A percentile compares a stretch with the other conserved stretches of the same genome.
phyloP scores from a whole-genome alignment of 495 filamentous ascomycete genomes.

The Halenospora varia region DNA sequence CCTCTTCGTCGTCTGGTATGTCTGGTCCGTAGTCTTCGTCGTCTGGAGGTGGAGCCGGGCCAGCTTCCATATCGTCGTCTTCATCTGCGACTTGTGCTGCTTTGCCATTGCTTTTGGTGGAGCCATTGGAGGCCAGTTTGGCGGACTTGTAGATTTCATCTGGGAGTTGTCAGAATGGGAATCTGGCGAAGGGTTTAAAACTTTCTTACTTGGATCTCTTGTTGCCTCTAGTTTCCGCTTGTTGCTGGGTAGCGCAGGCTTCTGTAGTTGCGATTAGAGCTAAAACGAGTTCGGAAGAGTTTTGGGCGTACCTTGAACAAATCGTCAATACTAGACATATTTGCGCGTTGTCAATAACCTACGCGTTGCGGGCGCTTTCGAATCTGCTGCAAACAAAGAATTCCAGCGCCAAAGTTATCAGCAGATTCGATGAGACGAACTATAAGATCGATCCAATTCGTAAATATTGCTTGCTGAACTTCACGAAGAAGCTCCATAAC shows the following conservation, averaged over 20 bases:
- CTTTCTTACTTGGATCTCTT: slow-evolving; percentile 62
- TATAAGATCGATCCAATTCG: neutral
- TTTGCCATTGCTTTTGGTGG: slow-evolving; percentile 58
- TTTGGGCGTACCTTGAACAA: slow-evolving; percentile 67
- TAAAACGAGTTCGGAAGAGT: neutral
- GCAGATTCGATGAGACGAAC: too few relatives aligned
- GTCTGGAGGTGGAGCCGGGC: slow-evolving; percentile 61
- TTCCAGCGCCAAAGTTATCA: too few relatives aligned
- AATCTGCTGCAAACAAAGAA: neutral
- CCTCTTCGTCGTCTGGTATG: slow-evolving; percentile 77
- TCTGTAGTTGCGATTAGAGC: slow-evolving; percentile 34
- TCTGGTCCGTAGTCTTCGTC: slow-evolving; percentile 56
- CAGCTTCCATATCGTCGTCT: slow-evolving; percentile 60
- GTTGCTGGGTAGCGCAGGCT: slow-evolving; percentile 45
- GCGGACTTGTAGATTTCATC: slow-evolving; percentile 85
- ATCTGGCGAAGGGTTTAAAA: neutral
- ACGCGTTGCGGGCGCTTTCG: neutral
- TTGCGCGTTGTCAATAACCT: neutral
- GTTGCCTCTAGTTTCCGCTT: slow-evolving; percentile 77
- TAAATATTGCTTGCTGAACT: neutral
- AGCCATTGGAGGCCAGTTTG: slow-evolving; percentile 59
- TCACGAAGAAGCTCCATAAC: neutral
- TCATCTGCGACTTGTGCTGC: slow-evolving; percentile 56
- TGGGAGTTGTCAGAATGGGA: slow-evolving; percentile 27
- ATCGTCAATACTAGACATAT: slow-evolving; percentile 75